Percentiles rank a stretch among this genome's conserved stretches.
phyloP scores from a whole-genome alignment of 2,329 filamentous ascomycete genomes.

The Alternaria postmessia region DNA sequence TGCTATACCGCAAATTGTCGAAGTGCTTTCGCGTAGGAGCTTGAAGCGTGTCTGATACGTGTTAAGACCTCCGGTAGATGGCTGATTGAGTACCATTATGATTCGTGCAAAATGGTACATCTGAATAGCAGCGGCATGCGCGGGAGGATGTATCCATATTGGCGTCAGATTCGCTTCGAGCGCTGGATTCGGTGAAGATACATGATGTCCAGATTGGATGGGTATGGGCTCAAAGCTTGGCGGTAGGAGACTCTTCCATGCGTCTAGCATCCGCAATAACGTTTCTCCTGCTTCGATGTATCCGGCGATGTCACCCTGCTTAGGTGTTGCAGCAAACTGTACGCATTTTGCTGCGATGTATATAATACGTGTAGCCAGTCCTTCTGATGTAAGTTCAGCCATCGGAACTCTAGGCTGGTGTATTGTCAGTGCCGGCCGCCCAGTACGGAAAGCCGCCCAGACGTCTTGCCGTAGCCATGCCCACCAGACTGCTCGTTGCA shows the following conservation, averaged over 20 bases:
- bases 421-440: slow-evolving; percentile 64
- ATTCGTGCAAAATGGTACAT: slow-evolving; percentile 63
- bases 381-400: slow-evolving; percentile 58
- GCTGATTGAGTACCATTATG: slow-evolving; percentile 61
- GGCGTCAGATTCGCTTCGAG: slow-evolving; percentile 17
- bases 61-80: slow-evolving; percentile 58
- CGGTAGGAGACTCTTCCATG: slow-evolving; percentile 58
- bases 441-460: slow-evolving; percentile 69
- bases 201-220: slow-evolving; percentile 10
- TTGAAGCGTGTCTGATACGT: slow-evolving; percentile 58
- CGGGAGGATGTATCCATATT: slow-evolving; percentile 42
- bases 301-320: slow-evolving; percentile 48
- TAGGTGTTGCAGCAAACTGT: slow-evolving; percentile 64
- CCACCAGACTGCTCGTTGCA: slow-evolving; percentile 70
- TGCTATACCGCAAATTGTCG: slow-evolving; percentile 60
- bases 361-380: slow-evolving; percentile 62
- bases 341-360: slow-evolving; percentile 66
- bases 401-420: slow-evolving; percentile 63
- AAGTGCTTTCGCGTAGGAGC: slow-evolving; percentile 56
- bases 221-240: slow-evolving; percentile 56
- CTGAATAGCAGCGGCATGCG: slow-evolving; percentile 58
- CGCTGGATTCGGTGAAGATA: slow-evolving; percentile 15
- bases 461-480: slow-evolving; percentile 71
- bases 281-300: slow-evolving; percentile 57
- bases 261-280: slow-evolving; percentile 59